Conservation (phyloP, 345 rosid species). For the Moricandia arvensis region DNA sequence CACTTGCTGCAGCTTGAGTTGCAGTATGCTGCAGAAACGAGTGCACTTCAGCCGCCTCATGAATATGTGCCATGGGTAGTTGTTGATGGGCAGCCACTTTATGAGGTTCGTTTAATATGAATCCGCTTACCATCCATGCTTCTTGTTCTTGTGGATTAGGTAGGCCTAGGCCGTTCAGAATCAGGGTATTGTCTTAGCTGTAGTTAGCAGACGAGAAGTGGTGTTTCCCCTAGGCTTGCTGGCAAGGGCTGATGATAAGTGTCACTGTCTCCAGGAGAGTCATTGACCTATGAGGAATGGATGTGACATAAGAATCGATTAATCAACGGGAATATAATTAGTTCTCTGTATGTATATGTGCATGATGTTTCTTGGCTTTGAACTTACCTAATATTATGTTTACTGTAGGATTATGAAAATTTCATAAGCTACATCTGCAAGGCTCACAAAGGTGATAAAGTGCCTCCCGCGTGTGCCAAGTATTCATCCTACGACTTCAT, state of each 20-base stretch:
- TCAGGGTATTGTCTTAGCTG: background rate
- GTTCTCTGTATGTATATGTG: background rate
- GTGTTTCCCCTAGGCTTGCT: no score
- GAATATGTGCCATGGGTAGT: constrained; percentile 92
- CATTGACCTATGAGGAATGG: background rate
- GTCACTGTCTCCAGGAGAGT: background rate
- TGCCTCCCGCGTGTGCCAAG: constrained; percentile 56
- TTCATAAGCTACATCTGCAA: constrained; percentile 75
- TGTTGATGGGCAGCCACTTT: constrained; percentile 89
- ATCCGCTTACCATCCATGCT: background rate
- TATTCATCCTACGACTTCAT: constrained; percentile 19
- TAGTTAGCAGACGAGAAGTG: background rate
- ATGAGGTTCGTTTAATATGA: constrained; percentile 57
- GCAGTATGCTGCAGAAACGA: constrained; percentile 78
- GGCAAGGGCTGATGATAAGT: no score
- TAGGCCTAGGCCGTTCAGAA: background rate
- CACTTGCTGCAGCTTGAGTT: constrained; percentile 67
- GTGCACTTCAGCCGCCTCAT: constrained; percentile 82
- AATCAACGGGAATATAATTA: background rate
- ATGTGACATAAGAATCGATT: no score
- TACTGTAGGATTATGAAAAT: constrained; percentile 69
- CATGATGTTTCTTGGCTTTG: background rate
- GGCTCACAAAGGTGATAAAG: constrained; percentile 56
- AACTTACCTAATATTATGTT: background rate
- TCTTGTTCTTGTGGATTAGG: constrained; percentile 1